These are phyloP conservation scores for Primulina eburnea DNA, from an alignment of 257 asterid genomes.

Conservation along the genomic window DNA sequence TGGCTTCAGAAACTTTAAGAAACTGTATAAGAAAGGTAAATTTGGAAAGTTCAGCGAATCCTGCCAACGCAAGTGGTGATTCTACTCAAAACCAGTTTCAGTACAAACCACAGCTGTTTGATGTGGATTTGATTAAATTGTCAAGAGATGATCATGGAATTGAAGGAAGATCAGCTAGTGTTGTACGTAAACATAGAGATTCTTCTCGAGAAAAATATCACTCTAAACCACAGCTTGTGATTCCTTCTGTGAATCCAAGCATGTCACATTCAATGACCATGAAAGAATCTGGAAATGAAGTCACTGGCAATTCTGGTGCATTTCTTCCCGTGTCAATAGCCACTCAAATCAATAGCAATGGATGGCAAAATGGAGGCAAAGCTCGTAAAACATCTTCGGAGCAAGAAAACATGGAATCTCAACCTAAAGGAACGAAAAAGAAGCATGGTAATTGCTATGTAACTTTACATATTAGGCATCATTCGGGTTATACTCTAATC, in stretches of 20 bases:
- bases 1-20: slow-evolving; percentile 17
- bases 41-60: slow-evolving; percentile 31
- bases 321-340: slow-evolving; percentile 20
- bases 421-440: slow-evolving; percentile 34
- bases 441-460: slow-evolving; percentile 30
- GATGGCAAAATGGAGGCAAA: slow-evolving; percentile 26
- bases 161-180: slow-evolving; percentile 27
- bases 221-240: slow-evolving; percentile 23
- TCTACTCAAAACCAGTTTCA: slow-evolving; percentile 24
- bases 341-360: slow-evolving; percentile 26
- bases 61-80: slow-evolving; percentile 23
- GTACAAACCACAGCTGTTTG: slow-evolving; percentile 19
- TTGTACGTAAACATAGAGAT: slow-evolving; percentile 15
- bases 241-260: slow-evolving; percentile 28
- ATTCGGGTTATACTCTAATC: not conserved
- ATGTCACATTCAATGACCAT: slow-evolving; percentile 30
- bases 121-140: slow-evolving; percentile 19
- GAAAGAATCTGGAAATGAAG: slow-evolving; percentile 30
- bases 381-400: slow-evolving; percentile 25
- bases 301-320: slow-evolving; percentile 29
- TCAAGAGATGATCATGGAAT: slow-evolving; percentile 16
- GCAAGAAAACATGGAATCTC: slow-evolving; percentile 30
- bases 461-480: not conserved
- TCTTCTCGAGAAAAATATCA: slow-evolving; percentile 28
- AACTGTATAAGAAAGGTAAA: slow-evolving; percentile 22